Base-by-base conservation (phyloP, 2,329 filamentous ascomycete species). In the Penicillium paneum region DNA sequence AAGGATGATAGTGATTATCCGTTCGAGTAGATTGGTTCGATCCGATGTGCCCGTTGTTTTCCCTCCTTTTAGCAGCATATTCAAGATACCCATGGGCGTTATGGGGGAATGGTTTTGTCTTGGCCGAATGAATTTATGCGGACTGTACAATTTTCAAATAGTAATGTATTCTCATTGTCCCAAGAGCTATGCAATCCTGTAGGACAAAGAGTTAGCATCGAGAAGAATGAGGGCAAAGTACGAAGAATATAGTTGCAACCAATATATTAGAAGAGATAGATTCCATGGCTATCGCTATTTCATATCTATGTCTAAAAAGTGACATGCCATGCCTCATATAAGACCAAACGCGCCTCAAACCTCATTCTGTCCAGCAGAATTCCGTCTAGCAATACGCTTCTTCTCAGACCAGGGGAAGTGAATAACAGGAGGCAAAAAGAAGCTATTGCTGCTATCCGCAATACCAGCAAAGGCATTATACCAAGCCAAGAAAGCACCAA, bases 381-480 rank as follows among this genome's bases (percentile, higher is more conserved):
- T 13, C 40, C 28, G 24, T 21, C 34, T 51, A 19, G 52, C 47
- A 7, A 35, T 24, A 11, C 54, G 43, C 29, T 32, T 51, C 50
- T 61, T 64, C 45, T 63, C 58, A 35, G 57, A 63, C 64, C 65
- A 66, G 1, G 64, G 59, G 49, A 68, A 65, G 41, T 65, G 61
- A 42, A 57, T 41, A n/a, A 68, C 62, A 32, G 64, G 62, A 34
- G 63, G 46, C 28, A 59, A 38, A 34, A 64, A 61, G 54, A 67
- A 65, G 41, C 61, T 61, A 28, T 82, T 82, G 56, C 72, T 76
- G 55, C 73, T 74, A 65, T 82, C 79, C n/a, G 79, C 78, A 57
- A 82, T 77, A 77, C 79, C 80, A 41, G 80, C 80, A 10, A 81
- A 70, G 3, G 78, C 79, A 55, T 81, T 80, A 67, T 81, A 82